Evolutionary conservation across 1,139 yeast species (phyloP), one percentile per base, ranked within the genome.

Genomic region (Suhomyces maxii): DNA sequence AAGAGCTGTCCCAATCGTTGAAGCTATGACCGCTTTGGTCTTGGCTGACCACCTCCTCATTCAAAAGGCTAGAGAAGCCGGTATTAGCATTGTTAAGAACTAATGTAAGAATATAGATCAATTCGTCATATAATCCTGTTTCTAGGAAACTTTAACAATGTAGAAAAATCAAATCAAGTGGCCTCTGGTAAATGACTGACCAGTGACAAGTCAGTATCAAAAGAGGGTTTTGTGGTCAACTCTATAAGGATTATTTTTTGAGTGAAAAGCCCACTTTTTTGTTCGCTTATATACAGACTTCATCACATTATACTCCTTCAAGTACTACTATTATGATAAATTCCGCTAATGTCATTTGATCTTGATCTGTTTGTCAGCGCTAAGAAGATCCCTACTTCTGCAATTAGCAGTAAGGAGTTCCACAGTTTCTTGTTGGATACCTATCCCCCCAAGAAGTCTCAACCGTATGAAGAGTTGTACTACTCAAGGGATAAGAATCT

Each of bases 1-100:
- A 53, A 84, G 99, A 69, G 99, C 99, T 30, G 91, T 93, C 48
- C 99, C 99, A 43, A 93, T 93, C 61, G 98, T 93, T 39, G 99
- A 93, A 72, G 89, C 99, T 39, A 93, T 93, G 99, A 82, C 98
- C 46, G 95, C 98, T 8, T 76, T 95, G 56, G 97, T 89, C 3
- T 71, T 93, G 55, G 93, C 91, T 44, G 99, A 93, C 67, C 84
- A 89, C 52, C 72, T 86, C 48, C 71, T 93, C 71, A 79, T 91
- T 42, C 99, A 93, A 70, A 85, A 88, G 68, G 76, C 97, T 34
- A 83, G 99, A 69, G 90, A 86, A 55, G 59, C 60, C 38, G 71
- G 73, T 34, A 59, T 61, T 40, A 13, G 40, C 12, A 34, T 48
- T 34, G 48, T 40, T 10, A 36, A 39, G 30, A 45, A 45, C 13